Evolutionary conservation across 2,329 filamentous ascomycete species (phyloP), one percentile per base, ranked within the genome.

Genomic region (Ceratocystis lukuohia): DNA sequence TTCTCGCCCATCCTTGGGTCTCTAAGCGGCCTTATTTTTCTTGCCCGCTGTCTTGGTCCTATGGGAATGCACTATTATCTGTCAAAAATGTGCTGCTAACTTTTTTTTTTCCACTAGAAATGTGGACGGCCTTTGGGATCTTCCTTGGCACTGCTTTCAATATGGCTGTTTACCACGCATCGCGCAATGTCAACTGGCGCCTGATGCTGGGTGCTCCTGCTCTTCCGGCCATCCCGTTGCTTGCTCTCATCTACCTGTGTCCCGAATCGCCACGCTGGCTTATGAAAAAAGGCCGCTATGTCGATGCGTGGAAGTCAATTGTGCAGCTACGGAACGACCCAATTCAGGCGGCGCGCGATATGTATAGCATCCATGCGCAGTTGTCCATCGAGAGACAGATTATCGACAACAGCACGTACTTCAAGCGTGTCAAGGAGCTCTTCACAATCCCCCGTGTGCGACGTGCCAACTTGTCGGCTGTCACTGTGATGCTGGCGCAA

Each of bases 91-190:
- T 28, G 22, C 3, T 63, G 28, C 25, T 46, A 50, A 50, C 8
- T 17, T 3, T 22, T 3, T 17, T 28, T 12, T 45, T 41, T 37
- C 20, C 17, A 33, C 20, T 64, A 66, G 67, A 83, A 71, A 72
- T 83, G 20, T 84, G 79, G 78, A 79, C 76, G 0, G 84, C 68
- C 75, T 88, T 76, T 65, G 76, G 76, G 50, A 87, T 88, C 70
- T 85, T 88, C 73, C 76, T 88, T 22, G 87, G 86, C 8, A 85
- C 82, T 65, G 82, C 79, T 67, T 85, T 85, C 68, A 88, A 88
- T 71, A 77, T 88, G 37, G 83, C 80, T 3, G 82, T 88, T 53
- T 84, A 82, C 59, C 77, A 85, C 62, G 78, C 79, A 0, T 82
- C 83, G n/a, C 71, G 71, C 2, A 81, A 85, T 46, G 80, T 84